Conservation (phyloP, 495 filamentous ascomycete genomes). For the Daldinia bambusicola region DNA sequence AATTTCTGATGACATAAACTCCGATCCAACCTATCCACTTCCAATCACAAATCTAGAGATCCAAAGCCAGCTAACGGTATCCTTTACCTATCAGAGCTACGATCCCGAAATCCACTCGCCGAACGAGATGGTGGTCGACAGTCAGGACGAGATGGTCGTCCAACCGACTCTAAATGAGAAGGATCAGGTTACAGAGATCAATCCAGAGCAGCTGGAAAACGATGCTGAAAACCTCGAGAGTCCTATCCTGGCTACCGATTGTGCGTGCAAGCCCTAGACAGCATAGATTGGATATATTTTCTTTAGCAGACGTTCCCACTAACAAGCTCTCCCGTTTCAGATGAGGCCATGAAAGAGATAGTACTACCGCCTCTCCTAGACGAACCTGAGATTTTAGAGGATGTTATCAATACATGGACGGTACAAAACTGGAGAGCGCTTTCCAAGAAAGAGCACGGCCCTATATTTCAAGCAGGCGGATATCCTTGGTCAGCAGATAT, state of each 20-base stretch:
- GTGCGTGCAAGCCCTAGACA: conserved; percentile 60
- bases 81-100: conserved; percentile 51
- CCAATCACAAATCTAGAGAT: neutral
- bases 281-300: neutral
- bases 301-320: conserved; percentile 31
- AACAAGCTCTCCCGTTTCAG: conserved; percentile 56
- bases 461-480: conserved; percentile 84
- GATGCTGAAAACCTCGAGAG: conserved; percentile 56
- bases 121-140: conserved; percentile 76
- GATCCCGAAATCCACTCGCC: conserved; percentile 55
- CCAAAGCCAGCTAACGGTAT: conserved; percentile 44
- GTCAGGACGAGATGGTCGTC: conserved; percentile 73
- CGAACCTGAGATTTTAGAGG: conserved; percentile 78
- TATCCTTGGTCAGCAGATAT: conserved; percentile 78
- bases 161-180: conserved; percentile 73
- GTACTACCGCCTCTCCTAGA: conserved; percentile 71
- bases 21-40: conserved; percentile 11
- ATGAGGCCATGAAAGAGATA: conserved; percentile 82
- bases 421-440: conserved; percentile 82
- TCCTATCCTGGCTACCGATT: conserved; percentile 73
- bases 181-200: conserved; percentile 86
- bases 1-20: conserved; percentile 16
- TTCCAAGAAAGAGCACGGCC: conserved; percentile 83
- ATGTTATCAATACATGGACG: conserved; percentile 82
- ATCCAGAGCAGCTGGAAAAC: conserved; percentile 68